Base-by-base conservation (phyloP, 257 asterid genomes). In the Plantago elongata region DNA sequence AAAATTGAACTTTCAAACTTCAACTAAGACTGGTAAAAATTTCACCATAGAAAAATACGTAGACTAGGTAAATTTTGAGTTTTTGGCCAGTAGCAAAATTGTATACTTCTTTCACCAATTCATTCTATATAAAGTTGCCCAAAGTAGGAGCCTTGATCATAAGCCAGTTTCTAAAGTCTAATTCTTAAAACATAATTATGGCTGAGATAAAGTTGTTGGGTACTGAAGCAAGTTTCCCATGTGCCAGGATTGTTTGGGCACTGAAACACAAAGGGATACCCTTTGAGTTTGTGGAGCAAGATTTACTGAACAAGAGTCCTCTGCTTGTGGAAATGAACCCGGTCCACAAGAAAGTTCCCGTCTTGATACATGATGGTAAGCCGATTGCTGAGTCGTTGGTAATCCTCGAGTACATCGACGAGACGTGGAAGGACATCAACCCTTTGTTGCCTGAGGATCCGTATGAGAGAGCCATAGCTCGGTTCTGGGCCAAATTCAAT, bases 401-500 rank as follows among this genome's bases (percentile, higher is more conserved):
- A 22, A 75, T 77, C 50, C 71, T 83, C 51, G 77, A 80, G 58
- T 80, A 80, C 54, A 64, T 83, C n/a, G 76, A 80, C 15, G 84
- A 83, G 13, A 68, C 77, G 4, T 83, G 84, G 81, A 66, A 67
- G 22, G 30, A 34, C 38, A 43, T 16, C 63, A 48, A 66, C 67
- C 66, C 75, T n/a, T 3, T 69, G 9, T 66, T 77, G 70, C 83
- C 81, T 4, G 17, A 61, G 55, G 81, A 80, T 74, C 81, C 86
- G 1, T 54, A 63, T 44, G 76, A 80, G n/a, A 54, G 77, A 54
- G 70, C 86, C 37, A 4, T 43, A 50, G 84, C 77, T 48, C 82
- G 83, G 60, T 80, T 80, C 70, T 83, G 81, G 84, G 86, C 86
- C 34, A 75, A 63, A 61, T 71, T 67, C 60, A 72, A 62, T 38